These are phyloP conservation scores for Curvularia eragrostidis DNA, from an alignment of 2,329 filamentous ascomycete genomes.

Conservation along the genomic window DNA sequence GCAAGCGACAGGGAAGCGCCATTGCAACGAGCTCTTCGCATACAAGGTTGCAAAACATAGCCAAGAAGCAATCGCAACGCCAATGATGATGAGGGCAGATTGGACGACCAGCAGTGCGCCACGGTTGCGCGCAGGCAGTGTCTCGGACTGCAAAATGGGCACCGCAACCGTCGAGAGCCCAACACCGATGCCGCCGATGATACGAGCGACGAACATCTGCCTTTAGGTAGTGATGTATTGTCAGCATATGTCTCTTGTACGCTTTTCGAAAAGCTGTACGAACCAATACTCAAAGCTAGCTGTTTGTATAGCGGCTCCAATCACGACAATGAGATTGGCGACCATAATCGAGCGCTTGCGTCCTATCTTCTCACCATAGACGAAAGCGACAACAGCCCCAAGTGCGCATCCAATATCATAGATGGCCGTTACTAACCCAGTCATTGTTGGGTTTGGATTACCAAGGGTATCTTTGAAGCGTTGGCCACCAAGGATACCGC, in stretches of 20 bases:
- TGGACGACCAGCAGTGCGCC: constrained; percentile 23
- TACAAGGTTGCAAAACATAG: constrained; percentile 23
- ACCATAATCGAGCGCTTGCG: constrained; percentile 63
- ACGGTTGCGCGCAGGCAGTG: constrained; percentile 29
- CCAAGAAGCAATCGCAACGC: constrained; percentile 26
- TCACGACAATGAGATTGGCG: constrained; percentile 53
- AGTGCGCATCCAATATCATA: constrained; percentile 53
- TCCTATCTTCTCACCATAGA: constrained; percentile 64
- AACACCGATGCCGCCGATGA: constrained; percentile 53
- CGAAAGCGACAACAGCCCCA: constrained; percentile 47
- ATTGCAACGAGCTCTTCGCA: constrained; percentile 24
- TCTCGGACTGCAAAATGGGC: constrained; percentile 54
- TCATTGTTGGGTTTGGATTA: constrained; percentile 25
- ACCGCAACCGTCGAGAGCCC: constrained; percentile 58
- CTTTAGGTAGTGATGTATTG: not conserved
- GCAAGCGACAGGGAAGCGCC: constrained; percentile 59
- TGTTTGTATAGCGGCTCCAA: constrained; percentile 45
- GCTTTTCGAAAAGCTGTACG: not conserved
- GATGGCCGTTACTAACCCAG: constrained; percentile 49
- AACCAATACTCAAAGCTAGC: constrained; percentile 36
- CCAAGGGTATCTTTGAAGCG: constrained; percentile 30
- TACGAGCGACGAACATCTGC: constrained; percentile 44
- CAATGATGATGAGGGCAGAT: constrained; percentile 26
- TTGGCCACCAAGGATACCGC: constrained; percentile 32
- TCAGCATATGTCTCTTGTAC: not conserved